Base-by-base conservation (phyloP, 1,284 basidiomycete genomes). In the Thecaphora thlaspeos region DNA sequence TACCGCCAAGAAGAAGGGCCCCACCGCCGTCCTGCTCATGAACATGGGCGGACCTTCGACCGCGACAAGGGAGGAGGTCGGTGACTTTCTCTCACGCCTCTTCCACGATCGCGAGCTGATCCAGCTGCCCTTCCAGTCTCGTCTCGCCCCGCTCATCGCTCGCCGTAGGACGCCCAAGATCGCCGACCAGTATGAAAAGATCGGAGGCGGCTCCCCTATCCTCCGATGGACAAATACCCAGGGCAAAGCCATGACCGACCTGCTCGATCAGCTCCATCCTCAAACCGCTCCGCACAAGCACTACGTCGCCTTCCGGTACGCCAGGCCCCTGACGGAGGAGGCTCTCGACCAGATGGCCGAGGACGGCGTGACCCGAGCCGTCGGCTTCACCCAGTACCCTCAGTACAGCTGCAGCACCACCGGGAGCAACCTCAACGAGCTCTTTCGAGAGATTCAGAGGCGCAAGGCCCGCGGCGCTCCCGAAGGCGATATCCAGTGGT, bases 341-440 rank as follows among this genome's bases (percentile, higher is more conserved):
- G 87, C 89, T 22, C 83, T 91, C 19, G 84, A 83, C 51, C 86
- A 91, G 79, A 89, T 99, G 88, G 87, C 86, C 79, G 83, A 81
- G 46, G 95, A 98, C 76, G 91, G 93, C 19, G 91, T 99, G 32
- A 88, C 84, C 75, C 83, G 93, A 51, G 95, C 94, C 0, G 83
- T 99, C 22, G 95, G 93, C 19, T 98, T 99, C 81, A 91, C 91
- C 2, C 95, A 99, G 80, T 99, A 99, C 78, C 95, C 95, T 1
- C 95, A 99, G 79, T 99, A 99, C 81, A 91, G 89, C 73, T 98
- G 95, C 80, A 92, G 89, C 61, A 99, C 95, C 4, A 98, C 95
- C 0, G 95, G 95, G 37, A 94, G 91, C 80, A 92, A 89, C 76
- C 77, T 99, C 72, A 99, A 98, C 76, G 94, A 98, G 80, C 82